Conservation (phyloP, 441 rosid genomes). For the Rhodomyrtus psidioides region DNA sequence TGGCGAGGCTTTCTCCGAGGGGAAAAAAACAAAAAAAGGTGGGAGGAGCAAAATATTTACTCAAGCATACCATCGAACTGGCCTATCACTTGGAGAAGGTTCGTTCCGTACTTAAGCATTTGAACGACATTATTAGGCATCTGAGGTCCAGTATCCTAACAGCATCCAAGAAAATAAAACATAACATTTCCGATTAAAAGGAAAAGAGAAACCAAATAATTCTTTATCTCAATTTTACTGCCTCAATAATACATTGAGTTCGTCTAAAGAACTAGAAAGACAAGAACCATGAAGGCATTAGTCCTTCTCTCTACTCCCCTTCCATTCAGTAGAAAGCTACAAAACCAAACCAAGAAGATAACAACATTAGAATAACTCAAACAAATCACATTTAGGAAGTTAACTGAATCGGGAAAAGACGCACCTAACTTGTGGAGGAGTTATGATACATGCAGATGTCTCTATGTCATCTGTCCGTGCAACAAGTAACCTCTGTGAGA, state of each 20-base stretch:
- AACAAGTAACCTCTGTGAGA: conserved; percentile 64
- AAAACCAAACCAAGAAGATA: neutral
- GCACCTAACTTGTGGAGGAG: conserved; percentile 82
- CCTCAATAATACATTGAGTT: neutral
- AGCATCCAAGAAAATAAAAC: neutral
- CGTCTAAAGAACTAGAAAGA: conserved; percentile 1
- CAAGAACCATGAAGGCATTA: conserved; percentile 53
- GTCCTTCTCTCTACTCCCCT: conserved; percentile 68
- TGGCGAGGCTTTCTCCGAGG: neutral
- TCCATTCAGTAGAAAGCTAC: conserved; percentile 84
- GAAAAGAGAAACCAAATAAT: neutral
- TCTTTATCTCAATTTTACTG: neutral
- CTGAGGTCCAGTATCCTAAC: conserved; percentile 80
- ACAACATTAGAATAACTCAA: conserved; percentile 7
- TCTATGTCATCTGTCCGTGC: conserved; percentile 55
- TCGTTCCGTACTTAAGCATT: conserved; percentile 85
- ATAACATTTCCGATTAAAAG: neutral
- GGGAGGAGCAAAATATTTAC: neutral
- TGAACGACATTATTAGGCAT: conserved; percentile 62
- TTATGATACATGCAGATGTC: conserved; percentile 69
- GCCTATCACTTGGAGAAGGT: conserved; percentile 93
- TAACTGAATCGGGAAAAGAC: neutral
- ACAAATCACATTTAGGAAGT: neutral
- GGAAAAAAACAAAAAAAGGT: neutral
- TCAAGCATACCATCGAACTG: conserved; percentile 54